These are phyloP conservation scores for Erysimum cheiranthoides DNA, from an alignment of 345 rosid species.

Conservation along the genomic window DNA sequence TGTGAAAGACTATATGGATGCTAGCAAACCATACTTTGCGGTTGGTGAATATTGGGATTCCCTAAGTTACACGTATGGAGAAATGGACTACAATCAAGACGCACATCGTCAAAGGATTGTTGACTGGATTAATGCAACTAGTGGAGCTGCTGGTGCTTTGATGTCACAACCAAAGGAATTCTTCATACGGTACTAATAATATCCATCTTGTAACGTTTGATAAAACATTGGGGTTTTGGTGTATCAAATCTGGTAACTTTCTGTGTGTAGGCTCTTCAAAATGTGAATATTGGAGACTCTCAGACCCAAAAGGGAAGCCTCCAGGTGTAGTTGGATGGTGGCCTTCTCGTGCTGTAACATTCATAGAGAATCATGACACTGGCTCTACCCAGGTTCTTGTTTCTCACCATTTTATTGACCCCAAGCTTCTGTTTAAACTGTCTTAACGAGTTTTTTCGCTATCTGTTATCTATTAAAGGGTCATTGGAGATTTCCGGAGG, in stretches of 20 bases:
- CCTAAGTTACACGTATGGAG: constrained; percentile 79
- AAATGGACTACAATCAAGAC: constrained; percentile 95
- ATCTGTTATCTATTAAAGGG: constrained; percentile 53
- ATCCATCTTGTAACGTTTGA: constrained; percentile 1
- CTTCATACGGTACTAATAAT: constrained; percentile 69
- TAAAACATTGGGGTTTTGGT: neutral
- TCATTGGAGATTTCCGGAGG: constrained; percentile 98
- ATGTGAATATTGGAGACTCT: constrained; percentile 95
- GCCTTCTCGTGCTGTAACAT: constrained; percentile 99
- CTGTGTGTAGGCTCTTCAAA: constrained; percentile 64
- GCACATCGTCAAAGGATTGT: constrained; percentile 91
- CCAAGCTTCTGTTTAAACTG: neutral
- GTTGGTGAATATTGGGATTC: constrained; percentile 99
- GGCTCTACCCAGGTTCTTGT: constrained; percentile 92
- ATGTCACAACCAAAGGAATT: constrained; percentile 96
- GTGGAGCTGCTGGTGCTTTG: constrained; percentile 90
- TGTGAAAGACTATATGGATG: constrained; percentile 94
- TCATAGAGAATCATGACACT: constrained; percentile 96
- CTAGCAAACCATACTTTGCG: constrained; percentile 82
- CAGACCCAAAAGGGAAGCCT: constrained; percentile 88
- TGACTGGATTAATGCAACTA: constrained; percentile 90
- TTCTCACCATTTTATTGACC: constrained; percentile 5
- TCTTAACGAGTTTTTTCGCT: neutral
- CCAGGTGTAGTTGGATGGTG: constrained; percentile 99
- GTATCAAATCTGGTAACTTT: neutral